phyloP scores from a whole-genome alignment of 2,329 filamentous ascomycete genomes.

The Pseudogymnoascus sp. region DNA sequence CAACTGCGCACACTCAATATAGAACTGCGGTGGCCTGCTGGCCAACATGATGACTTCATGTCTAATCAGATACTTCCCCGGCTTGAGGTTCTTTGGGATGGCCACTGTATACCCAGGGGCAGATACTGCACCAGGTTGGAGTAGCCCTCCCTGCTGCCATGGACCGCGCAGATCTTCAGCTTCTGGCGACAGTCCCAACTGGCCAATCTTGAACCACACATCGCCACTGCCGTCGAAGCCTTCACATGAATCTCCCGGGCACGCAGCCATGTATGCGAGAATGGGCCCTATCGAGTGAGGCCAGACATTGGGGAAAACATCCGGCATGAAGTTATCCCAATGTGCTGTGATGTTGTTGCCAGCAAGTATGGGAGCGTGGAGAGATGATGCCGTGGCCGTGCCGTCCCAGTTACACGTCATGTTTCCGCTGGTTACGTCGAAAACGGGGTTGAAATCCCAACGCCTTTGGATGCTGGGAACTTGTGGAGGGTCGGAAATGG shows the following conservation, averaged over 20 bases:
- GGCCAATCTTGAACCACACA: slow-evolving; percentile 15
- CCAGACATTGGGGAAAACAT: not conserved
- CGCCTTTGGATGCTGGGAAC: not conserved
- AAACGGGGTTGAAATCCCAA: slow-evolving; percentile 3
- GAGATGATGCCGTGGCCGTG: not conserved
- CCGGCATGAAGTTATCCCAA: not conserved
- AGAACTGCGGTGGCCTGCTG: slow-evolving; percentile 11
- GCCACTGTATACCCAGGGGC: slow-evolving; percentile 2
- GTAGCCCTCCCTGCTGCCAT: slow-evolving; percentile 10
- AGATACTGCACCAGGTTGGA: not conserved
- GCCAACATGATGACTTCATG: slow-evolving; percentile 12
- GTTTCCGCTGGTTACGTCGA: not conserved
- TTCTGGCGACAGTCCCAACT: slow-evolving; percentile 9
- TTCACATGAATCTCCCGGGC: slow-evolving; percentile 12
- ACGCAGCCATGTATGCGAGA: slow-evolving; percentile 13
- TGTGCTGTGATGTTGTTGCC: not conserved
- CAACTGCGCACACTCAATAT: slow-evolving; percentile 11
- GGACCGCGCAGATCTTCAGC: slow-evolving; percentile 8
- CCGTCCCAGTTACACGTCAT: slow-evolving; percentile 3
- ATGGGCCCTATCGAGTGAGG: slow-evolving; percentile 11
- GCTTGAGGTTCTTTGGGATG: slow-evolving; percentile 10
- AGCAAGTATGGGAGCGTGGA: not conserved
- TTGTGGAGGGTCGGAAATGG: not conserved
- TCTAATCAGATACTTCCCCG: slow-evolving; percentile 12
- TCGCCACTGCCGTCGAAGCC: slow-evolving; percentile 10